Base-by-base conservation (phyloP, 257 asterid genomes). In the Solanum sejunctum region DNA sequence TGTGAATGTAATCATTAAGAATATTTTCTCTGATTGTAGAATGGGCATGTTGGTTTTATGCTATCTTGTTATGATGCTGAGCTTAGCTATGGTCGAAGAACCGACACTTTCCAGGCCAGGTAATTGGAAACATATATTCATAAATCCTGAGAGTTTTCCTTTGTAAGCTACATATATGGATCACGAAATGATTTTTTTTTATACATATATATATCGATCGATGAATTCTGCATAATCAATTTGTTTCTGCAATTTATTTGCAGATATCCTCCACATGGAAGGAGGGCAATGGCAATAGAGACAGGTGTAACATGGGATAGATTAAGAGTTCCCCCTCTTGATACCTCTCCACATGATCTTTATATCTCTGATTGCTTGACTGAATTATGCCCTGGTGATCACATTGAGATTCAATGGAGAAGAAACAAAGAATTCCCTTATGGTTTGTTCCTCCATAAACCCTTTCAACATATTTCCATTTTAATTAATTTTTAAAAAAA, bases 331-430 rank as follows among this genome's bases (percentile, higher is more conserved):
- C 91, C 98, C 17, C 93, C 90, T 8, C 85, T 92, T 39, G 95
- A 92, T 51, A 90, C 92, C 45, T 89, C 91, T 36, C 93, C 98
- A 0, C 92, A 92, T 61, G 86, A 90, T 87, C 98, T 95, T 88
- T 95, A 92, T 52, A 70, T 89, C 82, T 94, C 98, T 15, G 94
- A 90, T 85, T 92, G 98, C 84, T 88, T 95, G 78, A 67, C 91
- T 55, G 97, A 95, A 78, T 85, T 95, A 83, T 89, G 81, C 23
- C 99, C 99, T 0, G 98, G 92, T 12, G 95, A 95, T 91, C 95
- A 92, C 75, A 89, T 95, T 32, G 99, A 95, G 81, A 94, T 95
- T 84, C 99, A 95, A 70, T 95, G 99, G 99, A 92, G 99, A 87
- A 88, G 97, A 88, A 94, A 92, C 91, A 93, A 89, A 83, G 97